Conservation (phyloP, 73 alveolate species). For the Blepharisma japonicum region DNA sequence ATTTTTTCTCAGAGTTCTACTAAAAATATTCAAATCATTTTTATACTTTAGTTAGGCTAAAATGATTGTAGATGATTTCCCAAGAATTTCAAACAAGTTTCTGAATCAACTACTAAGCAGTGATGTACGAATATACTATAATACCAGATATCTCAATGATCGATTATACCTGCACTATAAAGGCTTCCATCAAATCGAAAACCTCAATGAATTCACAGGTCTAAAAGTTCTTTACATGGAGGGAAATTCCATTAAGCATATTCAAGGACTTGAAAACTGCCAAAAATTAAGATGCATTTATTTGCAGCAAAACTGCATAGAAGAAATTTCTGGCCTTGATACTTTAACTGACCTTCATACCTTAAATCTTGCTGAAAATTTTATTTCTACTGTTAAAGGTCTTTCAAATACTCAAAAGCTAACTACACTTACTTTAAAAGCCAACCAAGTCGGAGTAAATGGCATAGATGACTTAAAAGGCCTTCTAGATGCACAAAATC, state of each 20-base stretch:
- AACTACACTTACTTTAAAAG: conserved; percentile 63
- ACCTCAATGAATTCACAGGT: conserved; percentile 87
- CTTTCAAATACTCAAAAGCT: conserved; percentile 51
- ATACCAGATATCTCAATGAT: conserved; percentile 94
- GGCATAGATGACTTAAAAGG: conserved; percentile 53
- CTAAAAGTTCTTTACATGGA: conserved; percentile 86
- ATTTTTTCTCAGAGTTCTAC: too few species aligned
- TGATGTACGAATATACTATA: conserved; percentile 80
- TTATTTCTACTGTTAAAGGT: conserved; percentile 66
- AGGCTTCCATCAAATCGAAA: conserved; percentile 88
- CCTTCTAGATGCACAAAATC: conserved; percentile 30
- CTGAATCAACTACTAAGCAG: conserved; percentile 71
- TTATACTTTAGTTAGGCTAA: background rate
- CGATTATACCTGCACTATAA: conserved; percentile 94
- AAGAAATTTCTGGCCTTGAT: conserved; percentile 81
- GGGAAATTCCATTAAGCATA: conserved; percentile 81
- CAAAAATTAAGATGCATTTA: conserved; percentile 66
- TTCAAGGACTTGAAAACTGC: conserved; percentile 77
- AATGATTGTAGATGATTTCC: background rate
- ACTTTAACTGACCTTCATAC: conserved; percentile 59
- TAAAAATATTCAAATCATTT: too few species aligned
- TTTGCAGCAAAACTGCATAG: conserved; percentile 84
- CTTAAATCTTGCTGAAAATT: conserved; percentile 80
- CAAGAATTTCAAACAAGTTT: conserved; percentile 37
- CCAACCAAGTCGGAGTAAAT: conserved; percentile 79